phyloP scores from a whole-genome alignment of 495 filamentous ascomycete species.

The Penicillium angulare region DNA sequence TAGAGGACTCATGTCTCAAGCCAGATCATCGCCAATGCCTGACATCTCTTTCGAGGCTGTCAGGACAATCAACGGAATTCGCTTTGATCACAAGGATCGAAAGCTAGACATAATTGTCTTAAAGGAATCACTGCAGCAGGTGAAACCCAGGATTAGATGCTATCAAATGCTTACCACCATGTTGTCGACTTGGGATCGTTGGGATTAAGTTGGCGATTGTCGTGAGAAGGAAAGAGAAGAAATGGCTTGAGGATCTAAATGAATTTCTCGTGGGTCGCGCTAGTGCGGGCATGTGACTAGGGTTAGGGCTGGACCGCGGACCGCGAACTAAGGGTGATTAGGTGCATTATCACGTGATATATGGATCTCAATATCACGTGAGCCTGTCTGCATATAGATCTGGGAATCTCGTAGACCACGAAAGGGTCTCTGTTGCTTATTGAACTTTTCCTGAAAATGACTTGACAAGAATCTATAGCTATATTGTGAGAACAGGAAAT shows the following conservation, averaged over 20 bases:
- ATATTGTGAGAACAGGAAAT: too few species aligned
- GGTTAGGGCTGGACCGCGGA: slow-evolving; percentile 16
- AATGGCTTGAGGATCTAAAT: slow-evolving; percentile 20
- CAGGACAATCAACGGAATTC: slow-evolving; percentile 36
- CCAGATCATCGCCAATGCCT: slow-evolving; percentile 69
- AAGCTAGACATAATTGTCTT: slow-evolving; percentile 32
- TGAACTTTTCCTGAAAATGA: too few species aligned
- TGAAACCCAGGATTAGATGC: slow-evolving; percentile 32
- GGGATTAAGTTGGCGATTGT: slow-evolving; percentile 45
- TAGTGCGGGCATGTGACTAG: slow-evolving; percentile 32
- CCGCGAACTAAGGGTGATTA: not conserved
- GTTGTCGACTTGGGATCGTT: slow-evolving; percentile 49
- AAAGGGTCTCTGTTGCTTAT: too few species aligned
- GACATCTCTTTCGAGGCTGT: slow-evolving; percentile 36
- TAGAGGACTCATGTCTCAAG: slow-evolving; percentile 69
- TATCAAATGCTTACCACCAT: slow-evolving; percentile 51
- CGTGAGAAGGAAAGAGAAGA: slow-evolving; percentile 30
- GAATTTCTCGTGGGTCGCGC: slow-evolving; percentile 39
- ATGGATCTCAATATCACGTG: too few species aligned
- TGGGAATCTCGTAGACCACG: too few species aligned
- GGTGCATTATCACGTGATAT: slow-evolving; percentile 20
- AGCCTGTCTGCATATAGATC: too few species aligned
- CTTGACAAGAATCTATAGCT: too few species aligned
- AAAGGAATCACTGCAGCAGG: slow-evolving; percentile 37
- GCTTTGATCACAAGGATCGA: slow-evolving; percentile 40